Base-by-base conservation (phyloP, 306 rosid species). In the Malus asiatica region DNA sequence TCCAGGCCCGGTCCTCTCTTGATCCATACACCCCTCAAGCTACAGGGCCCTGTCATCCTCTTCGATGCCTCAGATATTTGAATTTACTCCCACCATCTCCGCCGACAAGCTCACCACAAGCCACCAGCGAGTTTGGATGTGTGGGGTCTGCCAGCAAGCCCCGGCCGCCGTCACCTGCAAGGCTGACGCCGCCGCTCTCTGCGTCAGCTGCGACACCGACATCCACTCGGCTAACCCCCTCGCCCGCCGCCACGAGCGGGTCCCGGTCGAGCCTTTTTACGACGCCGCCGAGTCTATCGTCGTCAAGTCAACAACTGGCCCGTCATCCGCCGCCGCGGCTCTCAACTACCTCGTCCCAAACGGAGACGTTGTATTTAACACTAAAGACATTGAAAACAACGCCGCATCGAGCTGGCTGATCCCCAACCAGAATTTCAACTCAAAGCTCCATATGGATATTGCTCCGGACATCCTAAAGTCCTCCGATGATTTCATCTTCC, bases 161-260 rank as follows among this genome's bases (percentile, higher is more conserved):
- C 99, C 99, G 0, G 98, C 97, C 0, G 74, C 92, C 10, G 93
- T 95, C 89, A 90, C 96, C 65, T 95, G 99, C 85, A 92, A 90
- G 82, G 99, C 99, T 0, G 99, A 95, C 82, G 98, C 99, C 6
- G 99, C 98, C 0, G 91, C 90, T 0, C 98, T 95, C 52, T 95
- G 99, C 61, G 88, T 89, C 88, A 78, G 96, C 15, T 95, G 98
- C 88, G 98, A 95, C 65, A 81, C 91, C 0, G 98, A 95, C 30
- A 90, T 95, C 86, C 99, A 95, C 84, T 95, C 99, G 0, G 99
- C 98, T 0, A 92, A 95, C 42, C 98, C 98, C 2, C 89, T 95
- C 16, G 91, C 99, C 0, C 85, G 84, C 14, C 99, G 99, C 75
- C 99, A 95, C 88, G 97, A 92, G 51, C 96, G 99, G 1, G 88